phyloP scores from a whole-genome alignment of 2,329 filamentous ascomycete species.

The Tricladium varicosporioides region DNA sequence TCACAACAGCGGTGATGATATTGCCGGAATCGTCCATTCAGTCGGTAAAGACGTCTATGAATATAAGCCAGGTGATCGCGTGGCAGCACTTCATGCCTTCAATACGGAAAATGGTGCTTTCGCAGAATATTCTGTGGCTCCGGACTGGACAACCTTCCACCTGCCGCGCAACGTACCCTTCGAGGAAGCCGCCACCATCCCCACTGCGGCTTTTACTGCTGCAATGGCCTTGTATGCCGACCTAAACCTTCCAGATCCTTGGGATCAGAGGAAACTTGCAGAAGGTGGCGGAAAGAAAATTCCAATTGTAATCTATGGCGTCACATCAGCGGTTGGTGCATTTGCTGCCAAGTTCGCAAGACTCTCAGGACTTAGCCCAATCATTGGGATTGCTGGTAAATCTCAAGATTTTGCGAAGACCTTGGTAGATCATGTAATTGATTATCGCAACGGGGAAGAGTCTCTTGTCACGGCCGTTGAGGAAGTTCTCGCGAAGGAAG shows the following conservation, averaged over 20 bases:
- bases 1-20: slow-evolving; percentile 29
- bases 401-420: slow-evolving; percentile 44
- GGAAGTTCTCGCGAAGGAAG: slow-evolving; percentile 13
- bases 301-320: slow-evolving; percentile 48
- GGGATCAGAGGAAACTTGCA: slow-evolving; percentile 28
- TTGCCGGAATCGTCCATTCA: slow-evolving; percentile 41
- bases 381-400: slow-evolving; percentile 55
- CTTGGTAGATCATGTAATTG: slow-evolving; percentile 52
- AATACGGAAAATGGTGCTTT: slow-evolving; percentile 47
- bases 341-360: slow-evolving; percentile 51
- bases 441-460: slow-evolving; percentile 50
- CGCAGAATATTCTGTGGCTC: slow-evolving; percentile 58
- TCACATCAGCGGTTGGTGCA: slow-evolving; percentile 50
- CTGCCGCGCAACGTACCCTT: slow-evolving; percentile 20
- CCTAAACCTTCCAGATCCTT: slow-evolving; percentile 37
- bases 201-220: slow-evolving; percentile 41
- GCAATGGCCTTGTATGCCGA: slow-evolving; percentile 37
- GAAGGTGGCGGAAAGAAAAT: slow-evolving; percentile 25
- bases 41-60: slow-evolving; percentile 45
- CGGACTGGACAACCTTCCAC: slow-evolving; percentile 51
- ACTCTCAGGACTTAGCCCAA: slow-evolving; percentile 50
- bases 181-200: slow-evolving; percentile 40
- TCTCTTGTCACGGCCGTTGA: slow-evolving; percentile 33
- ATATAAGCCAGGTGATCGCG: slow-evolving; percentile 43
- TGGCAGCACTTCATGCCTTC: slow-evolving; percentile 50